Conservation (phyloP, 306 rosid species). For the Prosopis cineraria region DNA sequence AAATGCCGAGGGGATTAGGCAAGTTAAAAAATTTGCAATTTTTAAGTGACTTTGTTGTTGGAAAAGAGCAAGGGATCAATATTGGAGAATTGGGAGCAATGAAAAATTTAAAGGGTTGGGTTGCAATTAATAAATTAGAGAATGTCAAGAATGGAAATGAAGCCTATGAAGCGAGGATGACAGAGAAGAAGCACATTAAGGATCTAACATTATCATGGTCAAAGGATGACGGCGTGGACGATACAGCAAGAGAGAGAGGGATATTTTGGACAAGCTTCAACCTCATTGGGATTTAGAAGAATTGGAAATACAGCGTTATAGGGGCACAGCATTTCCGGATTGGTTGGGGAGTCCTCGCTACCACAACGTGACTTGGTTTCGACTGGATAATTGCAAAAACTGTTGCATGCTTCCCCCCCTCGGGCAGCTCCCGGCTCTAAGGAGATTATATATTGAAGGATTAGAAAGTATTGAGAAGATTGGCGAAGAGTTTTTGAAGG, state of each 20-base stretch:
- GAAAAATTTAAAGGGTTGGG: background rate
- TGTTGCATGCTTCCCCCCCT: too few relatives aligned
- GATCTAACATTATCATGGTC: too few relatives aligned
- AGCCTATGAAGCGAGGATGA: too few relatives aligned
- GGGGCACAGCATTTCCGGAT: conserved; percentile 5
- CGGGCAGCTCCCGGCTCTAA: conserved; percentile 16
- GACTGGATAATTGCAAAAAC: background rate
- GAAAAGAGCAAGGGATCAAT: background rate
- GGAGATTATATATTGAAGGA: background rate
- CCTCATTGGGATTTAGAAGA: background rate
- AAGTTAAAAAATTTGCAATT: too few relatives aligned
- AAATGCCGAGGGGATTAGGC: too few relatives aligned
- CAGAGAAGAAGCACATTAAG: too few relatives aligned
- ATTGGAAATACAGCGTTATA: background rate
- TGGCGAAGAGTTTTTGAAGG: background rate
- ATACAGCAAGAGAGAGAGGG: background rate
- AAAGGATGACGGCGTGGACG: background rate
- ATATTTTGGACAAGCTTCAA: too few relatives aligned
- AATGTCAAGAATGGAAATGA: too few relatives aligned
- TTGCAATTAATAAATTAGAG: too few relatives aligned
- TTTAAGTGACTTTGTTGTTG: too few relatives aligned
- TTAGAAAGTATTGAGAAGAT: too few relatives aligned
- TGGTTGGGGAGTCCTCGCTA: conserved; percentile 5
- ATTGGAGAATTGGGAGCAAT: conserved; percentile 1
- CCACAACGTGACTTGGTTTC: background rate